These are phyloP conservation scores for Xylaria sp. DNA, from an alignment of 2,329 filamentous ascomycete genomes.

Conservation along the genomic window DNA sequence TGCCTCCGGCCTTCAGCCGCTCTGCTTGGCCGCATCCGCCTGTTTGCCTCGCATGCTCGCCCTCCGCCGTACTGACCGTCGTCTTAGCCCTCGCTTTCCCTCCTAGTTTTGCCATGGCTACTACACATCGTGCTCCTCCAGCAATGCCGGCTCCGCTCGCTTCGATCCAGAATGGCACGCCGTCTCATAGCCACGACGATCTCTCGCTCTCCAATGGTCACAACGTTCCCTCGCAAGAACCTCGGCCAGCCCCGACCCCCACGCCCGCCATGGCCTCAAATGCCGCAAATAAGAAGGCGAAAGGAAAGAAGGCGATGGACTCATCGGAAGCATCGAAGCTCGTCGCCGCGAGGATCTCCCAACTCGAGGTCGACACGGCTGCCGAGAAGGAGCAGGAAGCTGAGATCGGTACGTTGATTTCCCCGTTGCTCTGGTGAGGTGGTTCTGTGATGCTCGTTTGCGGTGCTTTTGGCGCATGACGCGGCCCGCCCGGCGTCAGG, in stretches of 20 bases:
- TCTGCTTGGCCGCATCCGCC: background rate
- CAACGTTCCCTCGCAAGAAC: slow-evolving; percentile 38
- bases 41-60: background rate
- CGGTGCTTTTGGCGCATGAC: background rate
- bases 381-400: slow-evolving; percentile 93
- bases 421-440: background rate
- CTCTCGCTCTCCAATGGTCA: slow-evolving; percentile 34
- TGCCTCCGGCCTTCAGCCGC: background rate
- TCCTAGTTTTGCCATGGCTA: slow-evolving; percentile 33
- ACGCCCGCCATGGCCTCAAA: slow-evolving; percentile 45
- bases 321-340: slow-evolving; percentile 87
- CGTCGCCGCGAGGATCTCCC: slow-evolving; percentile 87
- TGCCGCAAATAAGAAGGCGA: slow-evolving; percentile 65
- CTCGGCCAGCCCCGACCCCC: slow-evolving; percentile 39
- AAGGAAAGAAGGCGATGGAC: slow-evolving; percentile 78
- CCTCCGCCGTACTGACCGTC: background rate
- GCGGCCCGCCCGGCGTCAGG: background rate
- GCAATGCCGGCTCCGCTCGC: slow-evolving; percentile 31
- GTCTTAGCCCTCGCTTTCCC: slow-evolving; percentile 11
- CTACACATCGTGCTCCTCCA: slow-evolving; percentile 32
- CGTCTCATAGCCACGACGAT: slow-evolving; percentile 34
- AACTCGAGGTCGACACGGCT: slow-evolving; percentile 87
- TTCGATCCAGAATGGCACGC: slow-evolving; percentile 31
- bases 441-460: background rate
- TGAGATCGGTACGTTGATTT: slow-evolving; percentile 68